Percentiles rank a stretch among this genome's conserved stretches.
phyloP scores from a whole-genome alignment of 257 asterid genomes.

The Galeopsis tetrahit region DNA sequence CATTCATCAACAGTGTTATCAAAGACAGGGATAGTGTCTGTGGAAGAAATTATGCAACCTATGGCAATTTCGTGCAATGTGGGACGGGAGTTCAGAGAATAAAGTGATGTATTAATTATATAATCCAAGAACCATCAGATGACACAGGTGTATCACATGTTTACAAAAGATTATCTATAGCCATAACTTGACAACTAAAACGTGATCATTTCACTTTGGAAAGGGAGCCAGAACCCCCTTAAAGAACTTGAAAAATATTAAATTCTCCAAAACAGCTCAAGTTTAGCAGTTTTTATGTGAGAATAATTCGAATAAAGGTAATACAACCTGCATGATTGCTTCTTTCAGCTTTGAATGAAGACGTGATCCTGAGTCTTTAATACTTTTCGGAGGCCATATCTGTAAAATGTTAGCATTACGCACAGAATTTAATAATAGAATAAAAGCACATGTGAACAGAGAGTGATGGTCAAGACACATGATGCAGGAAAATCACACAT shows the following conservation, averaged over 20 bases:
- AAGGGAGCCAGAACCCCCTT: background rate
- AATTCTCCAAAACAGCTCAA: background rate
- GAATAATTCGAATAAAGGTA: background rate
- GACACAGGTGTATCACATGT: constrained; percentile 6
- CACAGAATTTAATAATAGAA: background rate
- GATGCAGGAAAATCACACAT: constrained; percentile 21
- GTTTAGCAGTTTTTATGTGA: constrained; percentile 13
- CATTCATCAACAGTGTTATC: background rate
- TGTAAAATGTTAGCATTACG: constrained; percentile 41
- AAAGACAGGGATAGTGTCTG: constrained; percentile 11
- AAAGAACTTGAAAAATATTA: constrained; percentile 10
- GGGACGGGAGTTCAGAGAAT: constrained; percentile 7
- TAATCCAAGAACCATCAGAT: constrained; percentile 23
- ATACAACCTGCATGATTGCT: constrained; percentile 77
- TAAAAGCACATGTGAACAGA: background rate
- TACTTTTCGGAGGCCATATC: constrained; percentile 98
- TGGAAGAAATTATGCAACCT: background rate
- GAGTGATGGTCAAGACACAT: constrained; percentile 10
- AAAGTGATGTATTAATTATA: background rate
- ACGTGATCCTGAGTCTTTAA: constrained; percentile 84
- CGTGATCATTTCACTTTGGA: constrained; percentile 15
- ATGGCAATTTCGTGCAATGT: background rate
- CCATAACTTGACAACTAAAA: constrained; percentile 11
- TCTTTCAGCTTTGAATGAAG: constrained; percentile 86
- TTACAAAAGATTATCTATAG: constrained; percentile 6